Evolutionary conservation across 1,284 basidiomycete species (phyloP).

Genomic region (Taiwanofungus camphoratus): DNA sequence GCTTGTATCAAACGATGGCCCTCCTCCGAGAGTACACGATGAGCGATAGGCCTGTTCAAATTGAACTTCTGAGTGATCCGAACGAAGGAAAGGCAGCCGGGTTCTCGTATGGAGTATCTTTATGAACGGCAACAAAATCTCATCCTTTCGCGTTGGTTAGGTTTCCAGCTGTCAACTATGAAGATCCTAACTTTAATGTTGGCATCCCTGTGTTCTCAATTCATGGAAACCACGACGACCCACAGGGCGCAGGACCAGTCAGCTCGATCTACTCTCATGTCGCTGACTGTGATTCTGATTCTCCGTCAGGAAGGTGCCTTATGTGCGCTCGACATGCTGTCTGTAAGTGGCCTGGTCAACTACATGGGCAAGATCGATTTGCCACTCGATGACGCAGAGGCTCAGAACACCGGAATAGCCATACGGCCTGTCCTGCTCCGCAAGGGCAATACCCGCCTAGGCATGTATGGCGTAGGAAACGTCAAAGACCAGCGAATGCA

Average conservation of each 20-base stretch:
- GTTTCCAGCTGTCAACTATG: conserved; percentile 96
- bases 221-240: conserved; percentile 99
- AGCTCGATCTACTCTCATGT: conserved; percentile 23
- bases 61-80: conserved; percentile 91
- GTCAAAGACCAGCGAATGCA: conserved; percentile 96
- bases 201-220: conserved; percentile 97
- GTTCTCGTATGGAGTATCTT: conserved; percentile 60
- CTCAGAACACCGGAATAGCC: conserved; percentile 71
- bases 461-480: conserved; percentile 94
- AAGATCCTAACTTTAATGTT: conserved; percentile 94
- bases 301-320: conserved; percentile 82
- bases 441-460: conserved; percentile 84
- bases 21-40: conserved; percentile 89
- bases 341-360: conserved; percentile 91
- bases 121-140: neutral
- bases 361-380: conserved; percentile 93
- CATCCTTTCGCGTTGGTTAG: conserved; percentile 35
- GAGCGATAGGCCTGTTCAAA: conserved; percentile 80
- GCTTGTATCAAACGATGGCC: conserved; percentile 84
- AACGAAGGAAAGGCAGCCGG: conserved; percentile 82
- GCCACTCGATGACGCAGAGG: conserved; percentile 59
- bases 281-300: neutral
- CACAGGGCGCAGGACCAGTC: conserved; percentile 91
- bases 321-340: conserved; percentile 91
- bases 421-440: conserved; percentile 85